Conservation (phyloP, 2,329 filamentous ascomycete species). For the Xylariaceae sp. region DNA sequence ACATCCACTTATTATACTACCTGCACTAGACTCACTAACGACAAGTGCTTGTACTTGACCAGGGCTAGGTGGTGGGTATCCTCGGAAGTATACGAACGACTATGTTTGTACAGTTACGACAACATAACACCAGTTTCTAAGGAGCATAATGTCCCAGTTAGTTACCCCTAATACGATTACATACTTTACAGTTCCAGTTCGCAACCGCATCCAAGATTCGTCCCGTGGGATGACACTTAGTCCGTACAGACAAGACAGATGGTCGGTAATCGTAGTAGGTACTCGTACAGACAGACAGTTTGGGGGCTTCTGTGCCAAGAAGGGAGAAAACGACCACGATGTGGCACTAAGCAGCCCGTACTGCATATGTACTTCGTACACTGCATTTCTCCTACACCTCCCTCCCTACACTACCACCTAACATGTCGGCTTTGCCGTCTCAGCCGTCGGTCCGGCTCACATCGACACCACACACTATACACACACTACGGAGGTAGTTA, state of each 20-base stretch:
- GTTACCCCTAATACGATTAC: not conserved
- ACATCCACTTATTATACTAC: too few relatives aligned
- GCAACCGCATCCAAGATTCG: too few relatives aligned
- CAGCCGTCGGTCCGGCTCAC: conserved; percentile 16
- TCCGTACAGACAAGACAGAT: too few relatives aligned
- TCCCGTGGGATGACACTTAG: too few relatives aligned
- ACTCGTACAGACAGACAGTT: conserved; percentile 1
- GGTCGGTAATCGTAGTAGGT: too few relatives aligned
- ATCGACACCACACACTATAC: conserved; percentile 1
- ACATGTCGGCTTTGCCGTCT: conserved; percentile 22
- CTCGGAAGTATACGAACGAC: too few relatives aligned
- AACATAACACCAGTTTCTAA: not conserved
- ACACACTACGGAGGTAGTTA: not conserved
- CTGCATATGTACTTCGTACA: not conserved
- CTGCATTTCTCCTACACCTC: not conserved
- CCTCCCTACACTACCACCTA: not conserved
- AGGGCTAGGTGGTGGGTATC: too few relatives aligned
- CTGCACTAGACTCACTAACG: too few relatives aligned
- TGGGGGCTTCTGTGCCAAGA: not conserved
- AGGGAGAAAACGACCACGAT: not conserved
- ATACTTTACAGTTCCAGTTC: too few relatives aligned
- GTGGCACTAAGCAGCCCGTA: not conserved
- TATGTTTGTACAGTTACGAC: too few relatives aligned
- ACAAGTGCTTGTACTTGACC: too few relatives aligned
- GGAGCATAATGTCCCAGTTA: not conserved